A percentile compares a stretch with the other conserved stretches of the same genome.
These are phyloP conservation scores for Neurospora tetraspora DNA, from an alignment of 495 filamentous ascomycete genomes.

Conservation along the genomic window DNA sequence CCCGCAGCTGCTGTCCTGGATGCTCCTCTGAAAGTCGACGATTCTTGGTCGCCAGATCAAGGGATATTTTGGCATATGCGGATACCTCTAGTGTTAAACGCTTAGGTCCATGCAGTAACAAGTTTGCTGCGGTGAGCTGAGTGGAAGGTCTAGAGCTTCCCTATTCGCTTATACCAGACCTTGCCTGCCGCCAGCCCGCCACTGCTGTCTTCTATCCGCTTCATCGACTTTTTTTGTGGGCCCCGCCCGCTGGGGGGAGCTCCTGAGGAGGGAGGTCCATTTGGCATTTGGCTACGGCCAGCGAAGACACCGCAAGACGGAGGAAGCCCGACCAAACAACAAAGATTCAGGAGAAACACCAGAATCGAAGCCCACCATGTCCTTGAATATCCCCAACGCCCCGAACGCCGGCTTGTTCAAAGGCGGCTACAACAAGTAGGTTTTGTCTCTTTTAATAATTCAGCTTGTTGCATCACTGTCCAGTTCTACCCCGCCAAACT, in stretches of 20 bases:
- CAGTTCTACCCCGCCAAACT: slow-evolving; percentile 6
- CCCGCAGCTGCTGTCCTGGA: not conserved
- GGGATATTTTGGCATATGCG: not conserved
- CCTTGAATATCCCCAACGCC: slow-evolving; percentile 84
- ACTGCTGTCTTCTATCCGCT: slow-evolving; percentile 11
- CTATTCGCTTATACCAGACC: not conserved
- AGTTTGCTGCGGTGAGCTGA: not conserved
- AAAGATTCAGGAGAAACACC: not conserved
- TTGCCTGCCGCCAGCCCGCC: slow-evolving; percentile 21
- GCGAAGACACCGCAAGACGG: slow-evolving; percentile 1
- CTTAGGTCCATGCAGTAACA: not conserved
- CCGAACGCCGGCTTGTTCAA: slow-evolving; percentile 94
- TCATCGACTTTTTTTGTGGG: slow-evolving; percentile 29
- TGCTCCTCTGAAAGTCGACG: not conserved
- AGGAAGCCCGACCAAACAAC: slow-evolving; percentile 5
- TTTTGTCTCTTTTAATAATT: not conserved
- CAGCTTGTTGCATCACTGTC: not conserved
- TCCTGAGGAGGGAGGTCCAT: slow-evolving; percentile 11
- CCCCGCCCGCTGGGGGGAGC: not conserved
- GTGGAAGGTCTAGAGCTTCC: not conserved
- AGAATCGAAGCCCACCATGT: slow-evolving; percentile 52
- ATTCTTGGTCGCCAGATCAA: not conserved
- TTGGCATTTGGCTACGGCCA: not conserved
- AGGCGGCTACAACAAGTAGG: slow-evolving; percentile 89
- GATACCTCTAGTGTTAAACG: not conserved